Percentiles rank a stretch among this genome's conserved stretches.
Conservation (phyloP, 352 stramenopile genomes). For the Peronospora destructor region DNA sequence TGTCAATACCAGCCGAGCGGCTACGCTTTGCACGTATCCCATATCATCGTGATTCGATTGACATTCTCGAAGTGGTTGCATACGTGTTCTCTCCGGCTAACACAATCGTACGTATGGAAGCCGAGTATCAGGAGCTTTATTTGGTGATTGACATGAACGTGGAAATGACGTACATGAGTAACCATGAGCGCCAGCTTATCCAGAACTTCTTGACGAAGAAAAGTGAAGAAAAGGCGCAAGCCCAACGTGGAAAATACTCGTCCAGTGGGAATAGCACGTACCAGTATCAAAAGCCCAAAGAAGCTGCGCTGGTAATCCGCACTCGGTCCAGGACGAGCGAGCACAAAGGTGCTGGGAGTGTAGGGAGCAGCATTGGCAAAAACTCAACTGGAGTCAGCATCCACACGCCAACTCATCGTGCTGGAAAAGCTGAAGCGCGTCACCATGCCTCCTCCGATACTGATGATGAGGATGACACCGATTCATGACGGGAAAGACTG, state of each 20-base stretch:
- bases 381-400: slow-evolving; percentile 54
- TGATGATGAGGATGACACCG: slow-evolving; percentile 65
- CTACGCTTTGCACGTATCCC: slow-evolving; percentile 55
- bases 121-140: slow-evolving; percentile 60
- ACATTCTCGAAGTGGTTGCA: slow-evolving; percentile 65
- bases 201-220: slow-evolving; percentile 53
- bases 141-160: slow-evolving; percentile 55
- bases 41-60: slow-evolving; percentile 53
- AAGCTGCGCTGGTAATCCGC: slow-evolving; percentile 71
- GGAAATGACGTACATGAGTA: slow-evolving; percentile 31
- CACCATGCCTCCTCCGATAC: slow-evolving; percentile 52
- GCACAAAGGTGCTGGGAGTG: slow-evolving; percentile 40
- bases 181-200: slow-evolving; percentile 44
- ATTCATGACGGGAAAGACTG: slow-evolving; percentile 38
- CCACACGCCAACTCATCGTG: slow-evolving; percentile 30
- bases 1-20: slow-evolving; percentile 47
- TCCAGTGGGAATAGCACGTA: slow-evolving; percentile 41
- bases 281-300: slow-evolving; percentile 67
- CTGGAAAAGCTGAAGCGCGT: slow-evolving; percentile 16
- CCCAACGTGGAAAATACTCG: slow-evolving; percentile 39
- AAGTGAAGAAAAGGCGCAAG: slow-evolving; percentile 49
- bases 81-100: slow-evolving; percentile 34
- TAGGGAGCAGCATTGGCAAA: slow-evolving; percentile 44
- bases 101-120: slow-evolving; percentile 22
- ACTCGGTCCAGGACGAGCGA: slow-evolving; percentile 63